Base-by-base conservation (phyloP, 768 basidiomycete species). In the Podaxis sp. region DNA sequence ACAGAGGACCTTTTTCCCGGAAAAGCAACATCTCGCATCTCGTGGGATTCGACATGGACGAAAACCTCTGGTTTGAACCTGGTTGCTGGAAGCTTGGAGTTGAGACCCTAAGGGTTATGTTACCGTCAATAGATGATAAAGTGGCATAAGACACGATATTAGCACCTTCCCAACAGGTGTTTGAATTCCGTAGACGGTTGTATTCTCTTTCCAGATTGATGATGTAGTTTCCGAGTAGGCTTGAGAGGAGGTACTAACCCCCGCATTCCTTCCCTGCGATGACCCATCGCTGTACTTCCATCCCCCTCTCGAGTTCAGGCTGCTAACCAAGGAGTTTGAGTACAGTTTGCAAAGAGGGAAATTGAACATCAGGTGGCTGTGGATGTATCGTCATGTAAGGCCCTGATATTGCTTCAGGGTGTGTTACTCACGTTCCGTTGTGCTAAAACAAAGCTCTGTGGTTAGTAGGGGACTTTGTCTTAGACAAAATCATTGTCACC, bases 271-370 rank as follows among this genome's bases (percentile, higher is more conserved):
- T 16, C 6, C 14, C 16, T 44, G 2, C 2, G 18, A 44, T 44
- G 42, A 18, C 14, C n/a, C 9, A 16, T 44, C 16, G 1, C 18
- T 44, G 40, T n/a, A 48, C 42, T 57, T 57, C 55, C 55, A 57
- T 13, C 55, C 44, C 16, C 35, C 27, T 16, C 55, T 46, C 3
- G 71, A 68, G 54, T 77, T 76, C 44, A 77, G 64, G n/a, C 66
- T 75, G 47, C 76, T 77, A 71, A 79, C 69, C 35, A 78, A 66
- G 1, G 73, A 74, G 65, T 76, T 78, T 25, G 76, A 74, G 65
- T 77, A 76, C 6, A 79, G 68, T 64, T 78, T 78, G 47, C 74
- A 70, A 4, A 77, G 71, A 3, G 72, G 70, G 51, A 76, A 68
- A 65, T 73, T 75, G 67, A 77, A 73, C 9, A 72, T 65, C 5